A percentile compares a stretch with the other conserved stretches of the same genome.
phyloP scores from a whole-genome alignment of 495 filamentous ascomycete genomes.

The Neurospora discreta region DNA sequence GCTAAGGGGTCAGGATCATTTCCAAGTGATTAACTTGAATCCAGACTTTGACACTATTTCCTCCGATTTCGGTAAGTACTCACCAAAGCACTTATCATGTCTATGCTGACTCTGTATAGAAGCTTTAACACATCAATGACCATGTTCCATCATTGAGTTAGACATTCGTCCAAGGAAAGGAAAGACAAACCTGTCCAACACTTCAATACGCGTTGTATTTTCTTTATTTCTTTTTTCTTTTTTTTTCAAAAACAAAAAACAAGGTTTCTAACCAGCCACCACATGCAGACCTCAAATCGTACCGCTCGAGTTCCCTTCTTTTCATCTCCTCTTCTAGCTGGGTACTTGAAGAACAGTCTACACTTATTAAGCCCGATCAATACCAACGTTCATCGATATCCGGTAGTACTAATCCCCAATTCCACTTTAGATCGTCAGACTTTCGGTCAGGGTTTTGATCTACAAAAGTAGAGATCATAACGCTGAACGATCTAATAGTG shows the following conservation, averaged over 20 bases:
- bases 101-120: not conserved
- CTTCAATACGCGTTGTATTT: no score
- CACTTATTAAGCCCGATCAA: not conserved
- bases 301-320: not conserved
- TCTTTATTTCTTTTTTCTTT: no score
- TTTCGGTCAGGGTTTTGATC: not conserved
- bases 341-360: not conserved
- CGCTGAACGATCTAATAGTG: not conserved
- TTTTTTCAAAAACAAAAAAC: no score
- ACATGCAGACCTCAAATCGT: not conserved
- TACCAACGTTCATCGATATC: not conserved
- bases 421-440: not conserved
- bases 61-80: not conserved
- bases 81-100: not conserved
- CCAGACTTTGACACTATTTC: not conserved
- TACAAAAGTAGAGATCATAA: not conserved
- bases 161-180: no score
- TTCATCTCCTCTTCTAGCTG: not conserved
- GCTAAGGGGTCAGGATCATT: not conserved
- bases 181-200: no score
- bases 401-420: not conserved
- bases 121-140: not conserved
- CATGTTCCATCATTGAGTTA: no score
- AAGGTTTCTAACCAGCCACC: no score
- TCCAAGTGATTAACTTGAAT: not conserved